These are phyloP conservation scores for Chlamydomonas urium DNA, from an alignment of 139 green algal species.

Conservation along the genomic window DNA sequence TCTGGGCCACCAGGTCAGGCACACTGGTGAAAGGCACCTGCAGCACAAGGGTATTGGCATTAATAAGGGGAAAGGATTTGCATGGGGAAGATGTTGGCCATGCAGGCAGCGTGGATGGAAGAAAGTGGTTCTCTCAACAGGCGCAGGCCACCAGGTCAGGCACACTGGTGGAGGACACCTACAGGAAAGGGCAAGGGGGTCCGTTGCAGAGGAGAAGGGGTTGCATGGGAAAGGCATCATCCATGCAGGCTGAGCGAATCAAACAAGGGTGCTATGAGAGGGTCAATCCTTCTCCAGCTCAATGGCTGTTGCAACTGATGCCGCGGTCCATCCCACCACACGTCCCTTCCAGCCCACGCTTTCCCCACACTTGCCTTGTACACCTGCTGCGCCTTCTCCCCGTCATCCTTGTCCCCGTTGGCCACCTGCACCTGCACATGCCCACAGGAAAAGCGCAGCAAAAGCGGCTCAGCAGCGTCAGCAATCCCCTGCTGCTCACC, in stretches of 20 bases:
- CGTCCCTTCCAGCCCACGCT: too few species aligned
- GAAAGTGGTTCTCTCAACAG: too few species aligned
- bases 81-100: too few species aligned
- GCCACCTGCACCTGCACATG: neutral
- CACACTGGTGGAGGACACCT: conserved; percentile 77
- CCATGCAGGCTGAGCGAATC: too few species aligned
- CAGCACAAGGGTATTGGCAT: neutral
- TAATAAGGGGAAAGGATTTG: too few species aligned
- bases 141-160: conserved; percentile 82
- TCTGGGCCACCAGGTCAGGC: conserved; percentile 75
- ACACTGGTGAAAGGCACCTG: conserved; percentile 76
- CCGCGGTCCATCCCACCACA: too few species aligned
- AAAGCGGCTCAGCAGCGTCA: too few species aligned
- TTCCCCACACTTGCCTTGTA: neutral
- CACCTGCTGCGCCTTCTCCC: neutral
- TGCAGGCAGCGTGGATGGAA: too few species aligned
- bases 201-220: neutral
- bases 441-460: neutral
- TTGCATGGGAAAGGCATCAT: too few species aligned
- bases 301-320: too few species aligned
- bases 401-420: neutral
- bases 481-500: too few species aligned
- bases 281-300: too few species aligned
- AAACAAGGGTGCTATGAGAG: neutral
- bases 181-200: neutral